Conservation (phyloP, 768 basidiomycete species). For the Symmetrospora coprosmae region DNA sequence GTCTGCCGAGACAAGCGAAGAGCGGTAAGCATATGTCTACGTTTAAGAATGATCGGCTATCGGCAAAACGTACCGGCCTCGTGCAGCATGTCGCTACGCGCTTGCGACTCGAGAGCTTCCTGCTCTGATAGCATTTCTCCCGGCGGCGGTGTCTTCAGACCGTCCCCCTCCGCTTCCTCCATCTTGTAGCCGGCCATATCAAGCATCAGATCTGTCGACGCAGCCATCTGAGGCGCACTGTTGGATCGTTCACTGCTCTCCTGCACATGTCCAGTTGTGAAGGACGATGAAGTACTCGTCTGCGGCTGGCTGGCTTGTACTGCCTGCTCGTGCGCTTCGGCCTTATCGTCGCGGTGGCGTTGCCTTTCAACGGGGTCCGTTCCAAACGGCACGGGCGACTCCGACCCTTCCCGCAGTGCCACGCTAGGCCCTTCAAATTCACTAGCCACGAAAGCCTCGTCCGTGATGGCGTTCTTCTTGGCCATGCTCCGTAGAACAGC, state of each 20-base stretch:
- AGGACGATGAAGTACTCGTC: background rate
- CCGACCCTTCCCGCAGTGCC: background rate
- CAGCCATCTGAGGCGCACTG: background rate
- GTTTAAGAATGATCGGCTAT: no score
- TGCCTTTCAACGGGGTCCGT: background rate
- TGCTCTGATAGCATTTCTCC: background rate
- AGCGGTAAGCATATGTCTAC: no score
- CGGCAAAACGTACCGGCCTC: no score
- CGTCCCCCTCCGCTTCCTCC: slow-evolving; percentile 15
- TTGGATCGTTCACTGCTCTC: background rate
- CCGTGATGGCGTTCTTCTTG: slow-evolving; percentile 10
- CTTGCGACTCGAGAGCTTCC: background rate
- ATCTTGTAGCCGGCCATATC: slow-evolving; percentile 73
- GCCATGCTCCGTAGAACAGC: no score
- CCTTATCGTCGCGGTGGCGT: no score
- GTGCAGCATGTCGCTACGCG: no score
- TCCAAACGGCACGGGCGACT: background rate
- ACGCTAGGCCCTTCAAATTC: background rate
- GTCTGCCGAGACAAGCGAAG: no score
- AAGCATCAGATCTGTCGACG: slow-evolving; percentile 52
- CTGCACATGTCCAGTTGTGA: background rate
- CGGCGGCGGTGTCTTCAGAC: slow-evolving; percentile 10
- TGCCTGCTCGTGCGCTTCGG: no score
- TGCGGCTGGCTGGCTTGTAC: no score
- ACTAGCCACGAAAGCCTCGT: slow-evolving; percentile 7